Conservation (phyloP, 345 rosid genomes). For the Microcos paniculata region DNA sequence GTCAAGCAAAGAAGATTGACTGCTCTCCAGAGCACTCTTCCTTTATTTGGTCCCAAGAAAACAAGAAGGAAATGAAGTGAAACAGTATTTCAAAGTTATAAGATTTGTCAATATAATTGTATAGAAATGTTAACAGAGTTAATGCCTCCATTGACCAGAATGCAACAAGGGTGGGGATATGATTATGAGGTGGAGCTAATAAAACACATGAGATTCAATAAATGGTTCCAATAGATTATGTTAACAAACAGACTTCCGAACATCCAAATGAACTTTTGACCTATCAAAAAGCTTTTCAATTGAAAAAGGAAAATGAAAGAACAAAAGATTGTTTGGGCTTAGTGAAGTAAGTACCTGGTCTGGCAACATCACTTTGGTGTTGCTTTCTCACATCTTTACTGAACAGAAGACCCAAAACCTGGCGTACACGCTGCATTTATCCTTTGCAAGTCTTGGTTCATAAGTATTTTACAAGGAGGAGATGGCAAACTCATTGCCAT, state of each 20-base stretch:
- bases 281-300: neutral
- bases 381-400: conserved; percentile 69
- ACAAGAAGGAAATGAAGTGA: too few relatives aligned
- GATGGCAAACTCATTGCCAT: neutral
- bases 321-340: too few relatives aligned
- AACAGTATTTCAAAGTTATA: too few relatives aligned
- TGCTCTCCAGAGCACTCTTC: conserved; percentile 67
- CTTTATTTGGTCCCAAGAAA: conserved; percentile 28
- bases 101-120: too few relatives aligned
- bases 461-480: too few relatives aligned
- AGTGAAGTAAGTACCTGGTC: conserved; percentile 46
- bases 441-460: too few relatives aligned
- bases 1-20: conserved; percentile 56
- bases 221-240: too few relatives aligned
- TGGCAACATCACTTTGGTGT: conserved; percentile 80
- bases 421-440: conserved; percentile 15
- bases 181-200: neutral
- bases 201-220: neutral
- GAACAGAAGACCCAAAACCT: conserved; percentile 33
- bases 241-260: too few relatives aligned
- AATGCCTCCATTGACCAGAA: too few relatives aligned
- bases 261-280: neutral
- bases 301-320: too few relatives aligned
- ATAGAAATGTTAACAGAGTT: too few relatives aligned
- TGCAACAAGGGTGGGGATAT: neutral